Evolutionary conservation across 768 basidiomycete genomes (phyloP), one percentile per base, ranked within the genome.

Genomic region (Paxillus ammoniavirescens): DNA sequence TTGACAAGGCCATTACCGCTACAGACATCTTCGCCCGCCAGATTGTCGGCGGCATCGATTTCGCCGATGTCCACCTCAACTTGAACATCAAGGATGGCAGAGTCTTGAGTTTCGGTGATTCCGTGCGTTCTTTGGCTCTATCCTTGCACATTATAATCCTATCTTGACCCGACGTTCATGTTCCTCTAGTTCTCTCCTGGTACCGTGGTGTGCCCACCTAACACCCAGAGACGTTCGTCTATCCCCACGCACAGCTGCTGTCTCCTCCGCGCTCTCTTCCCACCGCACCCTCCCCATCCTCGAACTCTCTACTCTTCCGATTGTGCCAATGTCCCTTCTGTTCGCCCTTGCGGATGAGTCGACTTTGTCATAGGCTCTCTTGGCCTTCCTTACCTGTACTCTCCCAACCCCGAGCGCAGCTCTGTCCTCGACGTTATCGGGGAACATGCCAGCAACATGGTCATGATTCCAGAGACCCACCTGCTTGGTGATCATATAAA

Each of bases 1-100:
- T 90, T 44, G 95, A 98, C 73, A 72, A 74, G 54, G 82, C 81
- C 55, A 93, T 91, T 2, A 89, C 89, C n/a, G 79, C 97, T 47
- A 87, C 91, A 28, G 93, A 98, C 72, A 78, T 93, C 61, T 96
- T 95, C 67, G 84, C 88, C 56, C 82, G 87, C 60, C 95, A 99
- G 73, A 57, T 89, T 53, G 73, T 94, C 63, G 85, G 89, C 53
- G 93, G 92, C 13, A 74, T 96, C 42, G 91, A 96, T 65, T 92
- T 99, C 14, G 79, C 81, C 10, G 92, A 97, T 63, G 91, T 90
- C 28, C 89, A 97, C 71, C 82, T 97, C 75, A 98, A 98, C 69
- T 73, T 99, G 65, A 97, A 98, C 75, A 77, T 98, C 70, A 86
- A 86, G 72, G 81, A 89, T 50, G 93, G 92, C 42, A 73, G 80